These are phyloP conservation scores for Trichoderma citrinoviride DNA, from an alignment of 2,329 filamentous ascomycete species.

Conservation along the genomic window DNA sequence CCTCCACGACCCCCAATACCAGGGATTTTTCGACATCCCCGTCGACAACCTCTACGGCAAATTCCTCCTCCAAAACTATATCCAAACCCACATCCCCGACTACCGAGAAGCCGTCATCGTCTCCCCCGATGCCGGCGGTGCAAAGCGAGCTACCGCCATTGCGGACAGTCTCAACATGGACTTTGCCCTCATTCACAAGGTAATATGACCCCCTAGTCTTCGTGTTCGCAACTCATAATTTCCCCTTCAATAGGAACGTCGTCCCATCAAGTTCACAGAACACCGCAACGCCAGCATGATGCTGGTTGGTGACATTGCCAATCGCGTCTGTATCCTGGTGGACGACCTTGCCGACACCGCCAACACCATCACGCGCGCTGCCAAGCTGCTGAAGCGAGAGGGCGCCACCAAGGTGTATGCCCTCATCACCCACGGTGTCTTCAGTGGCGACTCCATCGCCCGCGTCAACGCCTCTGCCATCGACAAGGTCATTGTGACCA, in stretches of 20 bases:
- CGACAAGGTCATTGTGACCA: slow-evolving; percentile 93
- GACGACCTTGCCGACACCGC: slow-evolving; percentile 95
- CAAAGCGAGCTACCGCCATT: slow-evolving; percentile 93
- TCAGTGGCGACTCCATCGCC: slow-evolving; percentile 92
- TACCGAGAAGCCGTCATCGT: slow-evolving; percentile 88
- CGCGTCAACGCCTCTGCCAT: slow-evolving; percentile 90
- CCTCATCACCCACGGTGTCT: slow-evolving; percentile 88
- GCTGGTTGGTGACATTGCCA: slow-evolving; percentile 82
- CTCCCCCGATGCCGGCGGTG: slow-evolving; percentile 92
- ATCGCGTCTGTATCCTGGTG: slow-evolving; percentile 81
- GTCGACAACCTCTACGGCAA: slow-evolving; percentile 96
- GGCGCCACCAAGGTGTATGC: slow-evolving; percentile 90
- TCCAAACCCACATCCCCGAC: slow-evolving; percentile 78
- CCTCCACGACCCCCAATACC: slow-evolving; percentile 92
- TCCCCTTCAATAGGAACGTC: slow-evolving; percentile 67
- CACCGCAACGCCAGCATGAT: slow-evolving; percentile 94
- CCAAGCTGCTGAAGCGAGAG: slow-evolving; percentile 94
- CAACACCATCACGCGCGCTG: slow-evolving; percentile 94
- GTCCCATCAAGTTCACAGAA: slow-evolving; percentile 82
- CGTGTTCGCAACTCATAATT: slow-evolving; percentile 38
- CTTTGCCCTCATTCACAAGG: slow-evolving; percentile 98
- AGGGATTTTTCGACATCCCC: slow-evolving; percentile 98
- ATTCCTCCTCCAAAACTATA: slow-evolving; percentile 67
- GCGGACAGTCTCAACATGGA: slow-evolving; percentile 91
- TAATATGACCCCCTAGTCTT: slow-evolving; percentile 33